Evolutionary conservation across 495 filamentous ascomycete species (phyloP).

Genomic region (Xylaria palmicola): DNA sequence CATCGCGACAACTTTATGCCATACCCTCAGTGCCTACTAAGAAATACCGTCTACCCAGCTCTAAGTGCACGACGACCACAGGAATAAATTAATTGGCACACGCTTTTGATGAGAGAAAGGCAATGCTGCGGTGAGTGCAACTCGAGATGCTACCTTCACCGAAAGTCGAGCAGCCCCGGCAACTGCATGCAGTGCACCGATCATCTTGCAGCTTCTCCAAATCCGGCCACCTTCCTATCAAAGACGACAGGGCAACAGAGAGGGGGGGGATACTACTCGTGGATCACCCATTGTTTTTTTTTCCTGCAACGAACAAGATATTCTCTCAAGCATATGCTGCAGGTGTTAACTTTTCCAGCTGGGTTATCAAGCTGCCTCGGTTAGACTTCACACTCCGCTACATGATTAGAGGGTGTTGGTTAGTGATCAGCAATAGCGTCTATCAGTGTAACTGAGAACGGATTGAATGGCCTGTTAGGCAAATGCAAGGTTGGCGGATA

Average conservation of each 20-base stretch:
- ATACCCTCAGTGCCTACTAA: neutral
- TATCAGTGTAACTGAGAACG: too few relatives aligned
- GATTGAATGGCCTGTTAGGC: too few relatives aligned
- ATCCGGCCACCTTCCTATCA: constrained; percentile 11
- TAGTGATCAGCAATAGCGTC: too few relatives aligned
- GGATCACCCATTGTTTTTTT: constrained; percentile 8
- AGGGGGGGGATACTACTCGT: neutral
- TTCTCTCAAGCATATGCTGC: too few relatives aligned
- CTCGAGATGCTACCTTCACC: neutral
- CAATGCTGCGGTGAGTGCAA: neutral
- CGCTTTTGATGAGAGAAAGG: neutral
- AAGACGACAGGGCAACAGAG: neutral
- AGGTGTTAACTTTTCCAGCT: too few relatives aligned
- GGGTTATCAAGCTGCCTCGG: too few relatives aligned
- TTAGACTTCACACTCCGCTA: too few relatives aligned
- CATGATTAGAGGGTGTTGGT: too few relatives aligned
- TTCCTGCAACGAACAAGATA: too few relatives aligned
- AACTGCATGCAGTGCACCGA: constrained; percentile 2
- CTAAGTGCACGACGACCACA: neutral
- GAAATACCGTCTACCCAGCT: neutral
- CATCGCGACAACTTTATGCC: neutral
- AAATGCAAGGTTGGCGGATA: too few relatives aligned
- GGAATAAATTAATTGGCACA: neutral
- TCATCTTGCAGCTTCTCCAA: constrained; percentile 13
- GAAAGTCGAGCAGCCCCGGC: neutral